Base-by-base conservation (phyloP, 2,329 filamentous ascomycete genomes). In the Xylariales sp. region DNA sequence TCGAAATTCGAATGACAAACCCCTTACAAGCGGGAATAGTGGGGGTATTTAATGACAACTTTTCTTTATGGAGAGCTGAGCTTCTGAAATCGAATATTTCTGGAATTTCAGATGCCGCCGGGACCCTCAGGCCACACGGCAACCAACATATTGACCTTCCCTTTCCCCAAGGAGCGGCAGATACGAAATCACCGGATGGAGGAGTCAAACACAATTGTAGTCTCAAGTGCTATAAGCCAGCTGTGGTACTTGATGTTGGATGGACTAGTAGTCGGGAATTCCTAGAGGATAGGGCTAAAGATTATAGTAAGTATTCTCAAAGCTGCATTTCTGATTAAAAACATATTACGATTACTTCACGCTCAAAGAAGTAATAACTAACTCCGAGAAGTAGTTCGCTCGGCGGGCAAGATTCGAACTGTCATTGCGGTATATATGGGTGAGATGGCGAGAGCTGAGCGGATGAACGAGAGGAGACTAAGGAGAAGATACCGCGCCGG, bases 1-100 rank as follows among this genome's bases (percentile, higher is more conserved):
- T 62, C 10, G 43, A 62, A 62, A 62, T 62, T 32, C 60, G 60
- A 62, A 55, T 56, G 43, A 8, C 32, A 4, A 62, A n/a, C 41
- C 0, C 0, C 1, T 0, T 62, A 6, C 60, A 62, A 12, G 60
- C 41, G 9, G 43, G 50, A 30, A 4, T 62, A 49, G 30, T 32
- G 5, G 41, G n/a, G 2, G 3, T 23, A 62, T 55, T 55, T 2
- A 41, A 18, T 3, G 5, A 49, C n/a, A 1, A n/a, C 3, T 49
- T 49, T 62, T 3, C 0, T 4, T 0, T 5, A 4, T 62, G 60
- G 60, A 0, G n/a, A 30, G 18, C 12, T 0, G 32, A 41, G 16
- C 60, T 62, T 41, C 1, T 1, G 32, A 41, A 62, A 56, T 62
- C 52, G 18, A 41, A 16, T 8, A 32, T 41, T 55, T 0, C 10